Evolutionary conservation across 2,329 filamentous ascomycete genomes (phyloP), one percentile per base, ranked within the genome.

Genomic region (Daldinia sp.): DNA sequence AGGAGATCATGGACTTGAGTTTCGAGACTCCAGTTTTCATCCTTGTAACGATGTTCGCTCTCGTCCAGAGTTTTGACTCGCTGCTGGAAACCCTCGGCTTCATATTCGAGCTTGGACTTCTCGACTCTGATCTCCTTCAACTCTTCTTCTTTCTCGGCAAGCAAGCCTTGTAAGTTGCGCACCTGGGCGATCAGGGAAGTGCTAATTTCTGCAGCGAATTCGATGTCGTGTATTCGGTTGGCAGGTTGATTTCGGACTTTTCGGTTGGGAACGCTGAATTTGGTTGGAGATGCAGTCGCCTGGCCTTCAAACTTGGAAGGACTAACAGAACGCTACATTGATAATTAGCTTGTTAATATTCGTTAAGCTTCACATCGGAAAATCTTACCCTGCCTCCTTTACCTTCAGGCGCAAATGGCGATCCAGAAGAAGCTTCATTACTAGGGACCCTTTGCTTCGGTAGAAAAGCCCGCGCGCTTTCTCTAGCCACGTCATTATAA

Each of bases 21-120:
- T 77, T 99, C 95, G 34, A 99, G 84, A 66, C 91, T 94, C 95
- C 95, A 99, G 76, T 98, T 99, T 77, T 98, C 95, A 73, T 99
- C 95, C 79, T 97, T 98, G 80, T 96, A 97, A 53, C 92, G 90
- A 72, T 96, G 91, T 76, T 99, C 95, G 75, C 91, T 97, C 78
- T 99, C 95, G 71, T 97, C 94, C 37, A 97, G 82, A 5, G 86
- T 85, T 73, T 92, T 90, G 67, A 98, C 82, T 30, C 93, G 88
- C 75, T 96, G 92, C 54, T 90, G 86, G 67, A 96, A 86, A 2
- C 85, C 87, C 75, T 96, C 91, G 0, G 89, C 86, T 68, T 97
- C 94, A 30, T 92, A 85, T 76, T 98, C 94, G 32, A 98, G 83
- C 63, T 87, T 87, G 4, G 90, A 90, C 71, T 90, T 92, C 66